Base-by-base conservation (phyloP, 345 rosid genomes). In the Lumnitzera littorea region DNA sequence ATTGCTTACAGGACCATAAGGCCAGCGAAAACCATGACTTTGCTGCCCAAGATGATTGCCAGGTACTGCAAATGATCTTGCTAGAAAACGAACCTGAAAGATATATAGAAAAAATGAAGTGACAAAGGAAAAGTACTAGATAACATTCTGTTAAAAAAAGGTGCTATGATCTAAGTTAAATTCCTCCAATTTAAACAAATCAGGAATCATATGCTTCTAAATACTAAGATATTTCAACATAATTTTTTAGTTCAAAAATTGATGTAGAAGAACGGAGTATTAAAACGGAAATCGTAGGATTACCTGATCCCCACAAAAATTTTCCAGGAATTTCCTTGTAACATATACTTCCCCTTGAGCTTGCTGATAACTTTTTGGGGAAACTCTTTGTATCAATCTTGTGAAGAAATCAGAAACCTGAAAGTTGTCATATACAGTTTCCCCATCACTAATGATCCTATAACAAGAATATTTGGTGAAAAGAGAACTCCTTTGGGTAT, bases 1-100 rank as follows among this genome's bases (percentile, higher is more conserved):
- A 66, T 50, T 65, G 24, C 91, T 90, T 83, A 94, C 99, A 41
- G 97, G 86, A 70, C 99, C 99, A 72, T 87, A 94, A 46, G 99
- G 99, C 99, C 99, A 94, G 49, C 96, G 88, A 71, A 78, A 90
- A 27, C 97, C 99, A 75, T 94, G 83, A 66, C 97, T 94, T 72
- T 88, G 97, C 77, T 94, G 99, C 59, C 99, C 99, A 65, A 84
- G 81, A 66, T 94, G 97, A 80, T 90, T 90, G 63, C 99, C 99
- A 50, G 99, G 96, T 36, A 90, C 82, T 14, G 78, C 87, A 75
- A 94, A 94, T 65, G 97, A 90, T 74, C 95, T 78, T 60, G 99
- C 97, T 64, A 94, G 63, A 69, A 90, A 90, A 50, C 99, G 95
- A 60, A 94, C 99, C 99, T 94, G 75, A 50, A 51, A 52, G 27